A percentile compares a stretch with the other conserved stretches of the same genome.
These are phyloP conservation scores for Kwoniella heveanensis DNA, from an alignment of 768 basidiomycete genomes.

Conservation along the genomic window DNA sequence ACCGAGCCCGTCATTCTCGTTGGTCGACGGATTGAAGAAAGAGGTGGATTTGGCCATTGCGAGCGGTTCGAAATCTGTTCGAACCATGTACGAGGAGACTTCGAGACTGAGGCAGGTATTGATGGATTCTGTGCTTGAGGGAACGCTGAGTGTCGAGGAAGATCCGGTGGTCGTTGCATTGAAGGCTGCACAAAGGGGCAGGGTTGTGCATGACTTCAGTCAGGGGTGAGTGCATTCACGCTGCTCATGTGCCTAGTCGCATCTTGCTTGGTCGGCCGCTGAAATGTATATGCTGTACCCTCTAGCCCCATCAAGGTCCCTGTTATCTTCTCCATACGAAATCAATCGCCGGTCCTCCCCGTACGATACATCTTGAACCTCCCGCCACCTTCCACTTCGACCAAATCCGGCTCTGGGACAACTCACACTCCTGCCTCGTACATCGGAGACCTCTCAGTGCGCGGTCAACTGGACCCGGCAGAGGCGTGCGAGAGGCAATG, in stretches of 20 bases:
- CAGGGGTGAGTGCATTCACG: constrained; percentile 72
- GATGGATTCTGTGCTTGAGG: constrained; percentile 66
- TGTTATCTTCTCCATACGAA: constrained; percentile 66
- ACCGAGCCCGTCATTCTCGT: constrained; percentile 71
- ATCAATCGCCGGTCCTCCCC: constrained; percentile 69
- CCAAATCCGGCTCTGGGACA: constrained; percentile 5
- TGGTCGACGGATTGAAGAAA: constrained; percentile 59
- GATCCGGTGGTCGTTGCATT: constrained; percentile 67
- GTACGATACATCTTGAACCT: constrained; percentile 66
- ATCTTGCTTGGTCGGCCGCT: too few relatives aligned
- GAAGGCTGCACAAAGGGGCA: constrained; percentile 43
- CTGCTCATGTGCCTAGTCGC: too few relatives aligned
- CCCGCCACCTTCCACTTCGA: constrained; percentile 37
- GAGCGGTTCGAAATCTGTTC: constrained; percentile 64
- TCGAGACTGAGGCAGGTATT: constrained; percentile 70
- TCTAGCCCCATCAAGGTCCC: constrained; percentile 5
- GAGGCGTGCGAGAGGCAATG: constrained; percentile 60
- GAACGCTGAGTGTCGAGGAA: constrained; percentile 78
- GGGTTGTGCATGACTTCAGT: constrained; percentile 66
- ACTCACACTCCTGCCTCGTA: constrained; percentile 63
- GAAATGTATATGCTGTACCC: constrained; percentile 62
- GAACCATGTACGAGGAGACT: constrained; percentile 91
- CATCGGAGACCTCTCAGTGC: constrained; percentile 68
- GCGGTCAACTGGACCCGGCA: constrained; percentile 64
- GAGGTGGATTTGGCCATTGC: constrained; percentile 66